These are phyloP conservation scores for Cystofilobasidium ferigula DNA, from an alignment of 768 basidiomycete species.

Conservation along the genomic window DNA sequence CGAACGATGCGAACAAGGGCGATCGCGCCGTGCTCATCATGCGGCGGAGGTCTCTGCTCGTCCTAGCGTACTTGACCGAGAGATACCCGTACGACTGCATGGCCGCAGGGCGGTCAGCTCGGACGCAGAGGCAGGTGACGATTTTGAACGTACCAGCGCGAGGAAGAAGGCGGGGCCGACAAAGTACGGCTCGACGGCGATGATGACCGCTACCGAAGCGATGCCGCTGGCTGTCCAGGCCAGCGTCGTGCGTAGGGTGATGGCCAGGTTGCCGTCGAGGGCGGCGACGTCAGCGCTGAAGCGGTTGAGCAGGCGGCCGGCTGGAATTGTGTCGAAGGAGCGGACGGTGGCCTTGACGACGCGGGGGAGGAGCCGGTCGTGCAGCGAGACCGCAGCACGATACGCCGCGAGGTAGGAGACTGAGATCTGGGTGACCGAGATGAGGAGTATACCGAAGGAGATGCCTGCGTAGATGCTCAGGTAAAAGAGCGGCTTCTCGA, in stretches of 20 bases:
- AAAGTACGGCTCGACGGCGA: slow-evolving; percentile 38
- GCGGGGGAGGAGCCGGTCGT: slow-evolving; percentile 4
- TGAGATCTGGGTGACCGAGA: slow-evolving; percentile 1
- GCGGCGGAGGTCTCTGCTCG: slow-evolving; percentile 55
- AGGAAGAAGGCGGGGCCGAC: slow-evolving; percentile 57
- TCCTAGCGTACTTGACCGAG: neutral
- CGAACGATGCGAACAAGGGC: slow-evolving; percentile 62
- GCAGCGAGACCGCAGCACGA: slow-evolving; percentile 1
- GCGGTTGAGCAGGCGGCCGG: slow-evolving; percentile 67
- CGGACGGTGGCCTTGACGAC: slow-evolving; percentile 38
- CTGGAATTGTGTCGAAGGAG: slow-evolving; percentile 64
- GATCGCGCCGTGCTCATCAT: slow-evolving; percentile 58
- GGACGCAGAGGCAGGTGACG: too few relatives aligned
- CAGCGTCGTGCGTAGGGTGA: slow-evolving; percentile 49
- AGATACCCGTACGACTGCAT: slow-evolving; percentile 45
- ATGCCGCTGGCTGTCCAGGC: slow-evolving; percentile 53
- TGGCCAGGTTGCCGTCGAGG: slow-evolving; percentile 55
- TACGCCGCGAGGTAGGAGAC: slow-evolving; percentile 9
- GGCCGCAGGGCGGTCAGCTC: too few relatives aligned
- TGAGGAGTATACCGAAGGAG: neutral
- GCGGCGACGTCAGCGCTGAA: slow-evolving; percentile 74
- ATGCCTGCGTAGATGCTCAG: slow-evolving; percentile 7
- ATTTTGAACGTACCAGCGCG: too few relatives aligned
- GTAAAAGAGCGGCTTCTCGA: slow-evolving; percentile 15
- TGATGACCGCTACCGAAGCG: slow-evolving; percentile 53